phyloP scores from a whole-genome alignment of 768 basidiomycete genomes.

The Calvatia gigantea region DNA sequence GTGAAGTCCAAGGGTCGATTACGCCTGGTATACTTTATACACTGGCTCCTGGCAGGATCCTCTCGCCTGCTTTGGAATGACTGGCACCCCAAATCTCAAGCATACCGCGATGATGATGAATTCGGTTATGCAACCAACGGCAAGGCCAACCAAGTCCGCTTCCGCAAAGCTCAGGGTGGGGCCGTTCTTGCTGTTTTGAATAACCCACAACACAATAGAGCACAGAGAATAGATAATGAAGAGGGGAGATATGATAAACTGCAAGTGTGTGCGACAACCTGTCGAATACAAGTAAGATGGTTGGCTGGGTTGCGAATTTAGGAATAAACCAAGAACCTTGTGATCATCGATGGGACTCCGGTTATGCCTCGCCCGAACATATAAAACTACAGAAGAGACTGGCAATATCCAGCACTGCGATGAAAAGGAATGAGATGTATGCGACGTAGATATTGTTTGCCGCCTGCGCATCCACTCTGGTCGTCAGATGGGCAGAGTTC shows the following conservation, averaged over 20 bases:
- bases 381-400: not conserved
- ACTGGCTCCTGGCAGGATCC: not conserved
- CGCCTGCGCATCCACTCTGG: not conserved
- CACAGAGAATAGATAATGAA: not conserved
- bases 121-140: not conserved
- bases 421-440: not conserved
- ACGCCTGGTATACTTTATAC: not conserved
- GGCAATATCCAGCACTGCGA: not conserved
- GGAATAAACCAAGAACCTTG: not conserved
- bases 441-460: not conserved
- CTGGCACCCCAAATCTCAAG: not conserved
- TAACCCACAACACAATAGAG: not conserved
- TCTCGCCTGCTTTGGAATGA: not conserved
- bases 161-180: not conserved
- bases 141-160: not conserved
- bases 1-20: no score
- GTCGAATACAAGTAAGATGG: not conserved
- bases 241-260: not conserved
- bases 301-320: not conserved
- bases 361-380: not conserved
- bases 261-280: not conserved
- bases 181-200: not conserved
- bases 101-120: slow-evolving; percentile 2
- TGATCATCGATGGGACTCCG: not conserved
- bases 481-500: not conserved